Evolutionary conservation across 2,329 filamentous ascomycete species (phyloP), one percentile per base, ranked within the genome.

Genomic region (Xylaria sp.): DNA sequence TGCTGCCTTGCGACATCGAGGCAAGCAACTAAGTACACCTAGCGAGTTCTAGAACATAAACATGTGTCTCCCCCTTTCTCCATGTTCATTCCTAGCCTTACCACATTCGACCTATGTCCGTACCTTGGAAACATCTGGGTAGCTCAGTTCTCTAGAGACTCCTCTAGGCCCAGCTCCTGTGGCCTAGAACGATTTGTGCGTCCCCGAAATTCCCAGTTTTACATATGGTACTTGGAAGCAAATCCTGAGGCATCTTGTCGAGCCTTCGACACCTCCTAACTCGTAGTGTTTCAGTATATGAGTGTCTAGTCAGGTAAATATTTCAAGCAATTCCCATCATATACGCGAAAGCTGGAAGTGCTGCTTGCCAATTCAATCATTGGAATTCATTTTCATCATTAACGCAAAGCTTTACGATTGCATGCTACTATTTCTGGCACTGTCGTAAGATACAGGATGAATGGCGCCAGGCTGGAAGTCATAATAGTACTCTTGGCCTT

Each of bases 381-480:
- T 23, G 54, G 39, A 62, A 62, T 54, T 61, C 49, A 39, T 54
- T 36, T 57, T 63, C 31, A 10, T 41, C 54, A n/a, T 23, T 33
- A 28, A 56, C 48, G 13, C 33, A 57, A 58, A 28, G 8, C 28
- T 46, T 54, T 43, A 59, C 6, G 54, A 60, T 68, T 23, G 43
- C 52, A 51, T 46, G 56, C 52, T 59, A 20, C 62, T 63, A 66
- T 65, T 52, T 59, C 66, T 58, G 15, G 48, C 54, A 57, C 31
- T 59, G 49, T 58, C 48, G 54, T 57, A 28, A 58, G 57, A 63
- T 62, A 28, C 33, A 54, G 65, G 58, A n/a, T 62, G 59, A 54
- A 61, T 68, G 55, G 51, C 43, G 56, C 67, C 60, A 64, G 51
- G 56, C 56, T 64, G 64, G 56, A 54, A n/a, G 20, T 46, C 39